phyloP scores from a whole-genome alignment of 1,284 basidiomycete genomes.

The Neonothopanus nambi region DNA sequence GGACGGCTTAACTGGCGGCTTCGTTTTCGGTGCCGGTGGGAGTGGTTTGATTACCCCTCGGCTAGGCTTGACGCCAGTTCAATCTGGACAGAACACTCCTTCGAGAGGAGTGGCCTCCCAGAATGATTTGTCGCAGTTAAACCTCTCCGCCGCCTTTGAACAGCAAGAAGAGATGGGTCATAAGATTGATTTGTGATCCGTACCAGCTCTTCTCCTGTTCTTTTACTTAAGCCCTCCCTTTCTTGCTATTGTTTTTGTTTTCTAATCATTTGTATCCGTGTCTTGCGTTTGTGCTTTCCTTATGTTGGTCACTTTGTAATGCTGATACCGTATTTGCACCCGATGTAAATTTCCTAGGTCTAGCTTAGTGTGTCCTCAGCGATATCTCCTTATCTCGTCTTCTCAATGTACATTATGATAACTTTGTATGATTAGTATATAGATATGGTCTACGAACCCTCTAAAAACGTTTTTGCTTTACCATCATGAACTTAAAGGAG shows the following conservation, averaged over 20 bases:
- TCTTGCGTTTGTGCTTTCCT: neutral
- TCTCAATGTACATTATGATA: too few relatives aligned
- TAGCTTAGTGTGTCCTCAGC: too few relatives aligned
- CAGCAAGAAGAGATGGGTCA: conserved; percentile 7
- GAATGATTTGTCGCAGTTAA: conserved; percentile 39
- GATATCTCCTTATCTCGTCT: too few relatives aligned
- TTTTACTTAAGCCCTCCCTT: too few relatives aligned
- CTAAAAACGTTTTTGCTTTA: too few relatives aligned
- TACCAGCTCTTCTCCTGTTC: too few relatives aligned
- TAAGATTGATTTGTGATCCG: neutral
- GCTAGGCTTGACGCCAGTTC: conserved; percentile 41
- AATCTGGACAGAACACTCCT: conserved; percentile 46
- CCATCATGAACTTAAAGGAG: too few relatives aligned
- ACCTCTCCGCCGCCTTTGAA: conserved; percentile 45
- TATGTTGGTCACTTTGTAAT: neutral
- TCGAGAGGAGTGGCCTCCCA: conserved; percentile 22
- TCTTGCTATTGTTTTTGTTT: neutral
- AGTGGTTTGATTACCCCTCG: conserved; percentile 70
- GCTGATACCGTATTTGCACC: too few relatives aligned
- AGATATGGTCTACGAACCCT: too few relatives aligned
- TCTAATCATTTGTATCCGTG: neutral
- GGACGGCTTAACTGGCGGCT: conserved; percentile 79
- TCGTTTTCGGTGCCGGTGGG: conserved; percentile 78
- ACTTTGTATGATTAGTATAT: too few relatives aligned
- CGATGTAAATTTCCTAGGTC: too few relatives aligned